phyloP scores from a whole-genome alignment of 2,329 filamentous ascomycete genomes.

The Aspergillus intermedius region DNA sequence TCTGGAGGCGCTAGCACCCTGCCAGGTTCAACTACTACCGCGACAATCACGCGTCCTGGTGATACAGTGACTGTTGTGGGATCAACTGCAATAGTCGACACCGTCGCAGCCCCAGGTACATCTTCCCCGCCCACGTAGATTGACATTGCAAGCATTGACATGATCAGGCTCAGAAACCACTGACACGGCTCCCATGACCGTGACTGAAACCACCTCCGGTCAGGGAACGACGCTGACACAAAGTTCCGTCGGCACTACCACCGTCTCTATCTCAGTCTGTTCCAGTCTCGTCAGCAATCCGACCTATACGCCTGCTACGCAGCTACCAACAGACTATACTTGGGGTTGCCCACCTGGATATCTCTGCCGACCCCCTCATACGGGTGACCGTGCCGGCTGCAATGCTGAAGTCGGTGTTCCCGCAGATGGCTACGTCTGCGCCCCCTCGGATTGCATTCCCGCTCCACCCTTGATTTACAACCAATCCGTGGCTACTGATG shows the following conservation, averaged over 20 bases:
- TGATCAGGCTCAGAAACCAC: too few species aligned
- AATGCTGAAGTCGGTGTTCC: conserved; percentile 34
- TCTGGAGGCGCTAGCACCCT: too few species aligned
- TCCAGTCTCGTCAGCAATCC: conserved; percentile 24
- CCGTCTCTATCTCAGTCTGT: conserved; percentile 18
- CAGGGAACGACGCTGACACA: too few species aligned
- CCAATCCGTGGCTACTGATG: conserved; percentile 15
- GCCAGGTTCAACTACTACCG: too few species aligned
- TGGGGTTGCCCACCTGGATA: conserved; percentile 39
- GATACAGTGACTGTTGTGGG: too few species aligned
- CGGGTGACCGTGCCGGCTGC: conserved; percentile 23
- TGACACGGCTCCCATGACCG: too few species aligned
- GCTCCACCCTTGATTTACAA: conserved; percentile 20
- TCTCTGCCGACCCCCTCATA: conserved; percentile 32
- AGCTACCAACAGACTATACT: conserved; percentile 23
- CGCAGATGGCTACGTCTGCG: conserved; percentile 29
- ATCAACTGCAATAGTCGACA: background rate
- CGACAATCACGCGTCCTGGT: too few species aligned
- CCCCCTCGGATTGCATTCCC: conserved; percentile 32
- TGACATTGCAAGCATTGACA: too few species aligned
- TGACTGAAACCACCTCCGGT: too few species aligned
- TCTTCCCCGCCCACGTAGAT: too few species aligned
- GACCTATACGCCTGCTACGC: conserved; percentile 20
- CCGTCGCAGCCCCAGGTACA: conserved; percentile 4
- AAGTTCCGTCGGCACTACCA: conserved; percentile 5